A percentile compares a stretch with the other conserved stretches of the same genome.
Conservation (phyloP, 2,329 filamentous ascomycete species). For the Stagonosporopsis vannaccii region DNA sequence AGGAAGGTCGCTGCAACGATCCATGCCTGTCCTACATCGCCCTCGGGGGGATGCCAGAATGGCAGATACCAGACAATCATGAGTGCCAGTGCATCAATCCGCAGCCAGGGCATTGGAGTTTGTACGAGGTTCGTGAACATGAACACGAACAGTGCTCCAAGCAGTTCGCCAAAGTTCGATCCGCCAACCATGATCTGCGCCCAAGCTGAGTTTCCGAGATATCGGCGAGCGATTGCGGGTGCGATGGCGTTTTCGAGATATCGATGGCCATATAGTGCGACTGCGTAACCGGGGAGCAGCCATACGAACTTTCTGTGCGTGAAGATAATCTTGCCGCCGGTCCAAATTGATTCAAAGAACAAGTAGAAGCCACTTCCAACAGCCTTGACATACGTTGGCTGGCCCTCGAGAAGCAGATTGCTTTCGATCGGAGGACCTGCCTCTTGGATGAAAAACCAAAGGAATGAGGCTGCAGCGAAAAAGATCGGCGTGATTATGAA, state of each 20-base stretch:
- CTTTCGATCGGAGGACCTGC: slow-evolving; percentile 42
- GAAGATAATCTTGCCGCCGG: slow-evolving; percentile 57
- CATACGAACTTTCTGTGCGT: slow-evolving; percentile 58
- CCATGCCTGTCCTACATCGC: slow-evolving; percentile 56
- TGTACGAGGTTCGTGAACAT: slow-evolving; percentile 58
- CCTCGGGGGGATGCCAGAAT: slow-evolving; percentile 53
- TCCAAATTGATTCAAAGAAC: slow-evolving; percentile 57
- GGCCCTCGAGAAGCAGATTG: slow-evolving; percentile 29
- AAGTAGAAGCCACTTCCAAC: slow-evolving; percentile 52
- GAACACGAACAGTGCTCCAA: slow-evolving; percentile 59
- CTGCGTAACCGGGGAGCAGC: slow-evolving; percentile 59
- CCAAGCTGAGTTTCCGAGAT: slow-evolving; percentile 59
- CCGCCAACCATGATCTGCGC: slow-evolving; percentile 60
- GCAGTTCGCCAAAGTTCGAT: slow-evolving; percentile 59
- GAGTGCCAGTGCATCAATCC: slow-evolving; percentile 56
- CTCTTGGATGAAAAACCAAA: slow-evolving; percentile 59
- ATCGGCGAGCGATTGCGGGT: slow-evolving; percentile 56
- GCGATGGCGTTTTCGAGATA: slow-evolving; percentile 61
- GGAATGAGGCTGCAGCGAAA: slow-evolving; percentile 52
- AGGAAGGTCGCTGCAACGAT: slow-evolving; percentile 56
- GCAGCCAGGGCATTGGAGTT: slow-evolving; percentile 61
- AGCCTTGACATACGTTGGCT: slow-evolving; percentile 49
- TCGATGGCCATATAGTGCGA: slow-evolving; percentile 59
- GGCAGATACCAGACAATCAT: slow-evolving; percentile 60
- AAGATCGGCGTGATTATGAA: slow-evolving; percentile 61